These are phyloP conservation scores for Verticillium isaacii DNA, from an alignment of 2,329 filamentous ascomycete species.

Conservation along the genomic window DNA sequence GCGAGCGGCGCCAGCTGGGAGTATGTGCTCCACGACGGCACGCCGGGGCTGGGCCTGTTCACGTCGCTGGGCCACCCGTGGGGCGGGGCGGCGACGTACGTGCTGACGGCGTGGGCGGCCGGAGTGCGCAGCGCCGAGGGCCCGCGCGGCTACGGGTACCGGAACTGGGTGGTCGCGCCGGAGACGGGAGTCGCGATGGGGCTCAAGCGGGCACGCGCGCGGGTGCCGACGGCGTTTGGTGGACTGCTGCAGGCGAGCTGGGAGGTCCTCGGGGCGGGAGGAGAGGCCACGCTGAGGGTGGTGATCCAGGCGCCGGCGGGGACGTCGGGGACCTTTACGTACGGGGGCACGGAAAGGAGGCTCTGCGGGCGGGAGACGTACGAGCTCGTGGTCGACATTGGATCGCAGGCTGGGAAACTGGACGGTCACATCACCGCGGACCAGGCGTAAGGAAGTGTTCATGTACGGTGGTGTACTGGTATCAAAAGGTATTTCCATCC, in stretches of 20 bases:
- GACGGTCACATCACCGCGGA: too few relatives aligned
- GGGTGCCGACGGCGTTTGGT: slow-evolving; percentile 17
- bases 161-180: slow-evolving; percentile 22
- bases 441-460: too few relatives aligned
- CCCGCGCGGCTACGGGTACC: slow-evolving; percentile 16
- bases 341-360: slow-evolving; percentile 3
- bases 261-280: slow-evolving; percentile 2
- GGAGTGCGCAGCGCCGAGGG: slow-evolving; percentile 16
- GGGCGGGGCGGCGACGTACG: slow-evolving; percentile 38
- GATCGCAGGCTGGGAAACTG: too few relatives aligned
- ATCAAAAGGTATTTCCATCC: too few relatives aligned
- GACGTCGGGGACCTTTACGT: slow-evolving; percentile 8
- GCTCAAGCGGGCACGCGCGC: slow-evolving; percentile 18
- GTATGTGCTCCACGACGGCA: slow-evolving; percentile 31
- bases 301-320: slow-evolving; percentile 8
- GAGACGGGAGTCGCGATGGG: slow-evolving; percentile 18
- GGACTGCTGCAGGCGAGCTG: slow-evolving; percentile 19
- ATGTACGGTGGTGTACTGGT: too few relatives aligned
- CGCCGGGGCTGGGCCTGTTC: slow-evolving; percentile 33
- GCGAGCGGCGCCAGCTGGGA: slow-evolving; percentile 38
- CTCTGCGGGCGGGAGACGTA: slow-evolving; percentile 7
- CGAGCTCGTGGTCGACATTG: slow-evolving; percentile 5
- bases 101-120: slow-evolving; percentile 30
- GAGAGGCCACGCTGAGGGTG: slow-evolving; percentile 2
- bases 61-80: slow-evolving; percentile 39